These are phyloP conservation scores for Scytalidium lignicola DNA, from an alignment of 2,329 filamentous ascomycete genomes.

Conservation along the genomic window DNA sequence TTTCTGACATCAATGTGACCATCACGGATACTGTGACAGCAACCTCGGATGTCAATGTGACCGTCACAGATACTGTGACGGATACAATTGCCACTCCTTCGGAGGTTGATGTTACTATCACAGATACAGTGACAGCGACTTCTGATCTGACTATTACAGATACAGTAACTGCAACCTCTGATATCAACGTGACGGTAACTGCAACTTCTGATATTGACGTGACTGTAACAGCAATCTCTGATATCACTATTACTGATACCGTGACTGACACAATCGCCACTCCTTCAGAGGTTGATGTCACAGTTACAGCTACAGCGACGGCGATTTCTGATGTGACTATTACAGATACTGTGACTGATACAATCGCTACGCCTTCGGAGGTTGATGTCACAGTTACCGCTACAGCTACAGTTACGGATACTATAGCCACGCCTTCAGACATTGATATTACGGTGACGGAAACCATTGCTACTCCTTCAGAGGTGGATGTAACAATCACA, in stretches of 20 bases:
- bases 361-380: neutral
- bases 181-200: constrained; percentile 5
- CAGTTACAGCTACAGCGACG: neutral
- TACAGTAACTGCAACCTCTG: neutral
- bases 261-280: neutral
- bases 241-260: neutral
- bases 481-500: constrained; percentile 2
- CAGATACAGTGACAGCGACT: neutral
- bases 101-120: neutral
- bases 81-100: neutral
- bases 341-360: neutral
- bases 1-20: neutral
- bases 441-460: neutral
- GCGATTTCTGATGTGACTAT: too few species aligned
- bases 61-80: neutral
- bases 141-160: neutral
- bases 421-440: neutral
- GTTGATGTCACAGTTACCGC: constrained; percentile 1
- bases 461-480: constrained; percentile 2
- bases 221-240: constrained; percentile 5
- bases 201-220: neutral
- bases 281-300: neutral
- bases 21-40: neutral
- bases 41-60: neutral
- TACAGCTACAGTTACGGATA: neutral